Conservation (phyloP, 2,329 filamentous ascomycete species). For the Immersiporthe knoxdaviesiana region DNA sequence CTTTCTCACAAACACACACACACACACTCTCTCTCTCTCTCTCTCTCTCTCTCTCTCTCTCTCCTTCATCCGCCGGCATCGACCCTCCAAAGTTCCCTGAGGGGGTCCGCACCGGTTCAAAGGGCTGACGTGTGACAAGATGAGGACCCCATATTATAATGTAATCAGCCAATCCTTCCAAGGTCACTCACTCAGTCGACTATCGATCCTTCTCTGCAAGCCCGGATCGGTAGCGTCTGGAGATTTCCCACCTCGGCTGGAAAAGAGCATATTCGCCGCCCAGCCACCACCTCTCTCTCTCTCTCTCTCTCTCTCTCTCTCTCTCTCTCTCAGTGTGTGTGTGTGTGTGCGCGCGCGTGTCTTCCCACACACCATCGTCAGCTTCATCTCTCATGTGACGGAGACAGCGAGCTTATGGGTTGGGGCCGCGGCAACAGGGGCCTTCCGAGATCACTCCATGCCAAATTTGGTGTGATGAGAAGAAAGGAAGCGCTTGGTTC, state of each 20-base stretch:
- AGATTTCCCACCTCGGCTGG: background rate
- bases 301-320: background rate
- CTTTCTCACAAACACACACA: too few relatives aligned
- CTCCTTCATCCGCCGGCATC: background rate
- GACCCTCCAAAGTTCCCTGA: background rate
- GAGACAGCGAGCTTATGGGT: background rate
- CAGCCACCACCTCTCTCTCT: constrained; percentile 1
- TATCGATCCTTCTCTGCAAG: constrained; percentile 10
- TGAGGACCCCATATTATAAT: constrained; percentile 9
- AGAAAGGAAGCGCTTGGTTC: background rate
- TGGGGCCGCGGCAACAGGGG: background rate
- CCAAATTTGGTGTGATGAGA: background rate
- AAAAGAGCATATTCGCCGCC: background rate
- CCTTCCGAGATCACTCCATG: background rate
- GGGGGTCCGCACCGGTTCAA: background rate
- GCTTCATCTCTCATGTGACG: background rate
- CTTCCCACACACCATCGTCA: background rate
- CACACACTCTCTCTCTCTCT: background rate
- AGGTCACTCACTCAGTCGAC: background rate
- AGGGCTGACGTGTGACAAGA: constrained; percentile 3
- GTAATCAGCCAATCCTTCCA: background rate
- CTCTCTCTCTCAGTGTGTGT: too few relatives aligned
- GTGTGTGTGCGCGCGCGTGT: too few relatives aligned
- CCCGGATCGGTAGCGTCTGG: constrained; percentile 1
- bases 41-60: background rate